Percentiles rank a stretch among this genome's conserved stretches.
phyloP scores from a whole-genome alignment of 2,329 filamentous ascomycete genomes.

The Pseudocercospora crystallina region DNA sequence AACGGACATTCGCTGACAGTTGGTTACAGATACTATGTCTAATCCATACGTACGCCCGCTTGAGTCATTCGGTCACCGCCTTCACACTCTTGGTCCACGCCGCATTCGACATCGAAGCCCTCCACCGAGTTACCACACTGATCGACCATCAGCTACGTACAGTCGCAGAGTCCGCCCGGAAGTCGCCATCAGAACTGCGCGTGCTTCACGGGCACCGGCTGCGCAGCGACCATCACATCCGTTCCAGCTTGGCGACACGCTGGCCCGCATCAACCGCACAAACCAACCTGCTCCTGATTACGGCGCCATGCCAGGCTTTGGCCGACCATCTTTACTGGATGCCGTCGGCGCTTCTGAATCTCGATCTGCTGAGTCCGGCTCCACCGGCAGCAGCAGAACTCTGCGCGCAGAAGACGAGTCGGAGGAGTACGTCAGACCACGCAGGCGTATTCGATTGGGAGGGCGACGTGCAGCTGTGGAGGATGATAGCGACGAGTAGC shows the following conservation, averaged over 20 bases:
- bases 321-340: background rate
- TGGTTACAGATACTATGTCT: slow-evolving; percentile 17
- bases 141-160: background rate
- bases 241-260: slow-evolving; percentile 24
- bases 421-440: too few species aligned
- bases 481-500: too few species aligned
- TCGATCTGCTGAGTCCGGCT: slow-evolving; percentile 6
- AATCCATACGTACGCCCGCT: slow-evolving; percentile 5
- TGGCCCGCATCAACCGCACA: slow-evolving; percentile 17
- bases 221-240: slow-evolving; percentile 17
- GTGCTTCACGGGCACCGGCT: slow-evolving; percentile 3
- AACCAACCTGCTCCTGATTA: slow-evolving; percentile 13
- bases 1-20: slow-evolving; percentile 10
- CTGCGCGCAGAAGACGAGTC: background rate
- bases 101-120: slow-evolving; percentile 15
- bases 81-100: slow-evolving; percentile 13
- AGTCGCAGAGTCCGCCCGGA: background rate
- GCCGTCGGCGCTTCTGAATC: background rate
- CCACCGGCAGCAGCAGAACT: slow-evolving; percentile 20
- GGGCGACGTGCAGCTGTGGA: too few species aligned
- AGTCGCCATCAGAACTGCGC: slow-evolving; percentile 3
- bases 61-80: slow-evolving; percentile 10
- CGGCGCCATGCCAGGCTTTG: slow-evolving; percentile 1
- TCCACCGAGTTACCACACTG: slow-evolving; percentile 3
- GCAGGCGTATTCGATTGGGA: too few species aligned